phyloP scores from a whole-genome alignment of 305 asterid genomes.

The Nicotiana rustica region DNA sequence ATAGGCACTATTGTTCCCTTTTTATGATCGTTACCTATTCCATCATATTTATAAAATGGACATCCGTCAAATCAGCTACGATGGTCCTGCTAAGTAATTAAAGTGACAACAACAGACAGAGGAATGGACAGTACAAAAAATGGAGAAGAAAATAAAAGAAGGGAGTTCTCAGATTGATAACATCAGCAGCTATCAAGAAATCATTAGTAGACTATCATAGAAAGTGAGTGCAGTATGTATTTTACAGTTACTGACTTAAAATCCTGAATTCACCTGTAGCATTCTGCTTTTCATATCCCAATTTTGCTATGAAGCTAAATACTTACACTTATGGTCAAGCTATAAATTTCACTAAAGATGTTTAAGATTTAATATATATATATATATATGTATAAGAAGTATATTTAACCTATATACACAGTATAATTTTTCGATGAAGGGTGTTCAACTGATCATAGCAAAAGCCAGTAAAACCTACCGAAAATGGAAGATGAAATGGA shows the following conservation, averaged over 20 bases:
- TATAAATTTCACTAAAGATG: too few species aligned
- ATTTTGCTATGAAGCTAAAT: background rate
- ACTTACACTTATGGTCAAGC: background rate
- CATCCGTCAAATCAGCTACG: too few species aligned
- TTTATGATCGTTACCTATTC: too few species aligned
- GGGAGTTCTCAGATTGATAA: background rate
- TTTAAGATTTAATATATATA: too few species aligned
- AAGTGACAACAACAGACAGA: too few species aligned
- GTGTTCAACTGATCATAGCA: background rate
- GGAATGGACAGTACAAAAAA: background rate
- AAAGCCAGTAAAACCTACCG: conserved; percentile 20
- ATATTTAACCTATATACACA: too few species aligned
- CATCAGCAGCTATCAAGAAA: background rate
- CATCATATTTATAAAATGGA: too few species aligned
- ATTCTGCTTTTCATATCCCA: too few species aligned
- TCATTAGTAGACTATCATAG: background rate
- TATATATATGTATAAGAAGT: too few species aligned
- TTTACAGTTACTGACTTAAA: background rate
- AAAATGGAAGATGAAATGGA: background rate
- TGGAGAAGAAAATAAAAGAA: background rate
- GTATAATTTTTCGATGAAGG: too few species aligned
- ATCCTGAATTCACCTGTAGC: background rate
- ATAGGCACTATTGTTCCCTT: too few species aligned
- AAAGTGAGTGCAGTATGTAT: background rate
- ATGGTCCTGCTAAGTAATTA: too few species aligned